A percentile compares a stretch with the other conserved stretches of the same genome.
Evolutionary conservation across 2,329 filamentous ascomycete genomes (phyloP).

Genomic region (Epichloe amarillans): DNA sequence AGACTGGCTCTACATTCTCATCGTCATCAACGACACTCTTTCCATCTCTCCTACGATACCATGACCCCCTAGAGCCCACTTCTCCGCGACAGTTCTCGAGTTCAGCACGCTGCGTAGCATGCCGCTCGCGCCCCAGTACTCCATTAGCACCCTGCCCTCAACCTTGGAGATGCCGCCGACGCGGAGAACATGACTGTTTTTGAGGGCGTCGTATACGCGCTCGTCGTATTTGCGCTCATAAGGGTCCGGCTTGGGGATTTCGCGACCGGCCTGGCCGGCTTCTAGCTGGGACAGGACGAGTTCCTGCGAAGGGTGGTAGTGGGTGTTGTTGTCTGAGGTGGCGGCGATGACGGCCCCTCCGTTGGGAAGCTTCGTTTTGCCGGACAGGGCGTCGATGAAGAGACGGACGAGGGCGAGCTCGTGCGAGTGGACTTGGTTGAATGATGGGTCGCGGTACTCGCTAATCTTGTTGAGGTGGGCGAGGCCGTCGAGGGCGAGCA

Average conservation of each 20-base stretch:
- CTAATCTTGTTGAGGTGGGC: constrained; percentile 68
- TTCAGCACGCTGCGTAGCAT: constrained; percentile 59
- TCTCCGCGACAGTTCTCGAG: constrained; percentile 59
- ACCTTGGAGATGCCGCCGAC: constrained; percentile 57
- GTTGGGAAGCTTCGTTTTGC: constrained; percentile 44
- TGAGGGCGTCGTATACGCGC: constrained; percentile 39
- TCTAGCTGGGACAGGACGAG: constrained; percentile 48
- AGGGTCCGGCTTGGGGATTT: constrained; percentile 33
- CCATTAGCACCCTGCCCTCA: constrained; percentile 70
- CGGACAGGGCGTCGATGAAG: constrained; percentile 61
- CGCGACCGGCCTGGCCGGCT: constrained; percentile 26
- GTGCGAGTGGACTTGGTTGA: constrained; percentile 69
- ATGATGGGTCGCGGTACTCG: constrained; percentile 59
- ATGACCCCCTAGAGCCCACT: constrained; percentile 74
- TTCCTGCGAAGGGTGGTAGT: constrained; percentile 51
- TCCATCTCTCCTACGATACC: constrained; percentile 82
- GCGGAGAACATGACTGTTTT: constrained; percentile 37
- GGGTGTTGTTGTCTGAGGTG: constrained; percentile 58
- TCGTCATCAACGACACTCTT: constrained; percentile 40
- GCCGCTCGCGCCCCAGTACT: constrained; percentile 86
- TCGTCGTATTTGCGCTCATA: constrained; percentile 44
- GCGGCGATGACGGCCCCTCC: constrained; percentile 70
- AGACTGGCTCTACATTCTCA: constrained; percentile 26
- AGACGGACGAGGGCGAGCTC: constrained; percentile 64
- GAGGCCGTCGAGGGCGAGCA: constrained; percentile 69